A percentile compares a stretch with the other conserved stretches of the same genome.
Conservation (phyloP, 768 basidiomycete species). For the Lactarius trivialis region DNA sequence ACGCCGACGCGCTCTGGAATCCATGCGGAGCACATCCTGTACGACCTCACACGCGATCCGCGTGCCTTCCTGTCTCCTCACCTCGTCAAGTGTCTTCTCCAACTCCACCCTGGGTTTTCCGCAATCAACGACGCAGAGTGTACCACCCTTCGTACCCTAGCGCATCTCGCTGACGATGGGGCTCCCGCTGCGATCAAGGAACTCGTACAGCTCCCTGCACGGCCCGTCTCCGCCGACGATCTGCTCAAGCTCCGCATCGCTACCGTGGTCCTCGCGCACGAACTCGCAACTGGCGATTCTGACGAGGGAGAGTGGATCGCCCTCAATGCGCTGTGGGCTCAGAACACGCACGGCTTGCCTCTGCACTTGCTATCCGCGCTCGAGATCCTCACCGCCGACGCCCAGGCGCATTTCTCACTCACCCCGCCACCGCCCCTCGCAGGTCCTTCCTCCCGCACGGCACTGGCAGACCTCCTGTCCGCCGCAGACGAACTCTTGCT, state of each 20-base stretch:
- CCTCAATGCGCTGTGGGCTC: slow-evolving; percentile 54
- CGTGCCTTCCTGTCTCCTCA: slow-evolving; percentile 51
- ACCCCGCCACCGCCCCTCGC: slow-evolving; percentile 23
- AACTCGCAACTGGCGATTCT: slow-evolving; percentile 40
- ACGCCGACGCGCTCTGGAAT: slow-evolving; percentile 57
- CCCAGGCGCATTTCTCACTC: slow-evolving; percentile 47
- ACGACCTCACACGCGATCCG: slow-evolving; percentile 55
- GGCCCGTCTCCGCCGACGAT: slow-evolving; percentile 45
- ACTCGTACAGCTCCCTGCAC: slow-evolving; percentile 42
- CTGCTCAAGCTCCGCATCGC: slow-evolving; percentile 60
- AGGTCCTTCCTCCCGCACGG: slow-evolving; percentile 28
- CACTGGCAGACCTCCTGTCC: slow-evolving; percentile 48
- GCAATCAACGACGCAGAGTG: slow-evolving; percentile 57
- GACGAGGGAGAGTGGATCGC: slow-evolving; percentile 45
- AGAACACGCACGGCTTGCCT: slow-evolving; percentile 49
- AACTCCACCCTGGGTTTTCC: slow-evolving; percentile 52
- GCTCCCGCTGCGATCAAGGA: slow-evolving; percentile 58
- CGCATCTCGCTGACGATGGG: slow-evolving; percentile 64
- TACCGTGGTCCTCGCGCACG: slow-evolving; percentile 47
- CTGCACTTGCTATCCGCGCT: slow-evolving; percentile 51
- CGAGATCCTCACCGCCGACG: slow-evolving; percentile 43
- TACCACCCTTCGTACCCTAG: slow-evolving; percentile 51
- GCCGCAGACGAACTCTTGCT: slow-evolving; percentile 47
- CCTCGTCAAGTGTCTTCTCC: slow-evolving; percentile 52
- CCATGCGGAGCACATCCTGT: slow-evolving; percentile 62